Evolutionary conservation across 1,284 basidiomycete species (phyloP), one percentile per base, ranked within the genome.

Genomic region (Fomitopsis schrenkii): DNA sequence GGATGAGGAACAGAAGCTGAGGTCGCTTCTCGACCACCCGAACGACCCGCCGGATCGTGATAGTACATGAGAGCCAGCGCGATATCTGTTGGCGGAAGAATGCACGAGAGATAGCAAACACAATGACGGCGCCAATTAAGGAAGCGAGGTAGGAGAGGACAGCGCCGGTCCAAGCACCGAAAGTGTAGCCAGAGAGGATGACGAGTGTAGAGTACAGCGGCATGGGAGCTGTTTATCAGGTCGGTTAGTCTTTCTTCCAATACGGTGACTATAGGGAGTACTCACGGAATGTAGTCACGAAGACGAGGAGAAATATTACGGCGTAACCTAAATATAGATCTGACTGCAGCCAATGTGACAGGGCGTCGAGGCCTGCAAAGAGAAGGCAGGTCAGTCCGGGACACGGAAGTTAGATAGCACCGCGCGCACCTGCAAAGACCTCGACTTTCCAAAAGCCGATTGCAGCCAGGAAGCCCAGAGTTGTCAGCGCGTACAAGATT

Each of bases 191-290:
- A 61, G 92, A 91, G 65, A 95, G 82, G 69, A 91, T 83, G 74
- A 94, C 93, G 76, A 95, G 81, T 9, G 93, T 95, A 66, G 91
- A 94, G 76, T 95, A 95, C 65, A 95, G 79, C 48, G 93, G 93
- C 57, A 95, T 69, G 45, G 93, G 93, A 59, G 93, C 90, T 88
- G 68, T 66, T 64, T 17, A 33, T 30, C 14, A 3, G 15, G 12
- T 30, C 28, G 30, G 28, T 33, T 30, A 15, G 12, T 50, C 14
- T 7, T 30, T 15, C 28, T 26, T 15, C 14, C 28, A 33, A 17
- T 5, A 50, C 28, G 28, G 28, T 22, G 38, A 40, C 38, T 40
- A 4, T 40, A 8, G 38, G 38, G 59, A 60, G 62, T 30, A 86
- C 91, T 80, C 76, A 93, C 91, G 90, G 72, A 93, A 87, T 8